Evolutionary conservation across 73 alveolate species (phyloP), one percentile per base, ranked within the genome.

Genomic region (Loxodes magnus): DNA sequence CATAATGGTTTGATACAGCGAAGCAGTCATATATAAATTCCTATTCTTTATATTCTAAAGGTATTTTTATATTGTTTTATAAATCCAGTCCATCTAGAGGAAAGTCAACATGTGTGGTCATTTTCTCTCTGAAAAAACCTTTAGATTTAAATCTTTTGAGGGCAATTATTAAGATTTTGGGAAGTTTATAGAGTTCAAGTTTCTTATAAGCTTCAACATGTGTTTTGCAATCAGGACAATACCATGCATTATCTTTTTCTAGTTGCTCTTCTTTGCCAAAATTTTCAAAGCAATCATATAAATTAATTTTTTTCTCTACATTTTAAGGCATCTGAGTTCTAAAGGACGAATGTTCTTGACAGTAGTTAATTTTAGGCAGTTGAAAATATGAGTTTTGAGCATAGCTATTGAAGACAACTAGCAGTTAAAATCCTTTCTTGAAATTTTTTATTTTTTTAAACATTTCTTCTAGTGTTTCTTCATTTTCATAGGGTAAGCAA

Each of bases 131-230:
- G 34, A 58, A 59, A 35, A 72, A 69, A 14, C 34, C n/a, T 5
- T 9, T 49, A 48, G 44, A 77, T 37, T 69, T 51, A 67, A 90
- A 90, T 52, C 98, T 67, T 35, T 90, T 90, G 55, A 90, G 56
- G 60, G 86, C 91, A 9, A 90, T 77, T 5, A 90, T 88, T 37
- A 90, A 50, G 5, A 90, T 70, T 46, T 82, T 74, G 3, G 98
- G 98, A 29, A 90, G 63, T 53, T 81, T 86, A 82, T 78, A 90
- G 9, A 90, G 43, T 31, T 77, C 96, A 51, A 86, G 81, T 52
- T 73, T 79, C 49, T 86, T 90, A 3, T 63, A 49, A 0, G 94
- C 83, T 39, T 63, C 46, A 44, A 71, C 25, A 60, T 55, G 68
- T 12, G 62, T 46, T 62, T 90, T 86, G 35, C 98, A 90, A 41